Evolutionary conservation across 176 grass and related monocot genomes (phyloP).

Genomic region (Typha latifolia): DNA sequence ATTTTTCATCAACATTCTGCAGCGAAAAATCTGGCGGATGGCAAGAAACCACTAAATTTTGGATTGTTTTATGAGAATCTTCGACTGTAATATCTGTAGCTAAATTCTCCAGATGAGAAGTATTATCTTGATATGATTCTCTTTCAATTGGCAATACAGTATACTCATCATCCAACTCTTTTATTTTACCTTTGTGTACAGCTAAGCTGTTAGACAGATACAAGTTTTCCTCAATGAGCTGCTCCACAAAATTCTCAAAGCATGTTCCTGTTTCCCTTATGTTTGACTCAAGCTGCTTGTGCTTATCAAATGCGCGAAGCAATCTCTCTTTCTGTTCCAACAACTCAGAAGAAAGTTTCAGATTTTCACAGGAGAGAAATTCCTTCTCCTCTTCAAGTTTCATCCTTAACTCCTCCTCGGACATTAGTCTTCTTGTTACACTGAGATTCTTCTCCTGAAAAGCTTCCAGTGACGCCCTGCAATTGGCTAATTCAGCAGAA

Average conservation of each 20-base stretch:
- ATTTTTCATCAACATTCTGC: slow-evolving; percentile 16
- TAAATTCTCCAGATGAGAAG: slow-evolving; percentile 3
- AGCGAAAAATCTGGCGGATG: slow-evolving; percentile 11
- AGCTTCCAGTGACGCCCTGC: slow-evolving; percentile 36
- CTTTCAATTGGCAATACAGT: slow-evolving; percentile 8
- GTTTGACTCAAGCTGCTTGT: slow-evolving; percentile 49
- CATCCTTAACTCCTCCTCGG: slow-evolving; percentile 46
- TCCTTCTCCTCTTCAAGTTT: slow-evolving; percentile 51
- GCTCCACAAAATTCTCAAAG: slow-evolving; percentile 42
- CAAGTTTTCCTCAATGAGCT: slow-evolving; percentile 64
- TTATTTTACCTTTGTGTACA: slow-evolving; percentile 52
- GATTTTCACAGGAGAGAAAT: slow-evolving; percentile 50
- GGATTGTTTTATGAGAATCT: slow-evolving; percentile 23
- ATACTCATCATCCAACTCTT: slow-evolving; percentile 38
- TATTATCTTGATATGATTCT: slow-evolving; percentile 16
- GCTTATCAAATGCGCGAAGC: slow-evolving; percentile 35
- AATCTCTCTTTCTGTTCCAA: slow-evolving; percentile 63
- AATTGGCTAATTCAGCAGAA: slow-evolving; percentile 38
- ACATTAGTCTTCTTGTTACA: slow-evolving; percentile 22
- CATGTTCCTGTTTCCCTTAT: slow-evolving; percentile 45
- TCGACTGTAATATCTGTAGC: slow-evolving; percentile 12
- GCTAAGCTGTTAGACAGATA: slow-evolving; percentile 34
- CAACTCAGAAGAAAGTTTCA: slow-evolving; percentile 39
- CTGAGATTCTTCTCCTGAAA: slow-evolving; percentile 53
- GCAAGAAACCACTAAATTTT: slow-evolving; percentile 5